A percentile compares a stretch with the other conserved stretches of the same genome.
Evolutionary conservation across 2,329 filamentous ascomycete species (phyloP).

Genomic region (Dactylellina drechsleri): DNA sequence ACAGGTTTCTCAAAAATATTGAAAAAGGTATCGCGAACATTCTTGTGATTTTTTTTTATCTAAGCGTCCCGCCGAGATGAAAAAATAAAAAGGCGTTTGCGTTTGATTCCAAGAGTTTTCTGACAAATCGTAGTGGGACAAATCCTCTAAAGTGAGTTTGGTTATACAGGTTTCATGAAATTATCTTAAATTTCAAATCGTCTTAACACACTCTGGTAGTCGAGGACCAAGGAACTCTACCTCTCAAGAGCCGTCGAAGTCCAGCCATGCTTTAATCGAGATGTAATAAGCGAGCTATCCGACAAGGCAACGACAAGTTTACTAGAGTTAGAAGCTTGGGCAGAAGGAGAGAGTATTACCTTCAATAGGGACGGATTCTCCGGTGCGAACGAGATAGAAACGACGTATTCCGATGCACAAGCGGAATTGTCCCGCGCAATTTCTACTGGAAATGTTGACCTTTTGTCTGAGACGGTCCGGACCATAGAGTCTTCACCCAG

Average conservation of each 20-base stretch:
- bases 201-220: slow-evolving; percentile 64
- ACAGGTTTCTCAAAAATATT: slow-evolving; percentile 98
- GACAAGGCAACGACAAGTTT: slow-evolving; percentile 97
- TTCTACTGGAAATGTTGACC: slow-evolving; percentile 79
- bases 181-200: slow-evolving; percentile 46
- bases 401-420: slow-evolving; percentile 77
- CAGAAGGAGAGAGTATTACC: slow-evolving; percentile 91
- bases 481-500: slow-evolving; percentile 73
- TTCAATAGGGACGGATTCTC: slow-evolving; percentile 70
- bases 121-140: slow-evolving; percentile 78
- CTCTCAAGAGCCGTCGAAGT: slow-evolving; percentile 95
- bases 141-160: slow-evolving; percentile 82
- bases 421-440: slow-evolving; percentile 88
- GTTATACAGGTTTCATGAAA: slow-evolving; percentile 7
- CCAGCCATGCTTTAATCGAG: slow-evolving; percentile 96
- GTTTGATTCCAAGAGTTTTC: slow-evolving; percentile 18
- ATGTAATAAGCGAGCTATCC: slow-evolving; percentile 94
- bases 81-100: slow-evolving; percentile 16
- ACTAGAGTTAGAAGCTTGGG: slow-evolving; percentile 94
- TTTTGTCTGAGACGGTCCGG: slow-evolving; percentile 80
- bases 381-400: slow-evolving; percentile 63
- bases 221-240: slow-evolving; percentile 96
- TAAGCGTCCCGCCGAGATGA: slow-evolving; percentile 21
- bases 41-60: slow-evolving; percentile 27
- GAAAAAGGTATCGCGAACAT: slow-evolving; percentile 75